A percentile compares a stretch with the other conserved stretches of the same genome.
These are phyloP conservation scores for Backusella parvicylindrica DNA, from an alignment of 192 early-diverging fungal genomes.

Conservation along the genomic window DNA sequence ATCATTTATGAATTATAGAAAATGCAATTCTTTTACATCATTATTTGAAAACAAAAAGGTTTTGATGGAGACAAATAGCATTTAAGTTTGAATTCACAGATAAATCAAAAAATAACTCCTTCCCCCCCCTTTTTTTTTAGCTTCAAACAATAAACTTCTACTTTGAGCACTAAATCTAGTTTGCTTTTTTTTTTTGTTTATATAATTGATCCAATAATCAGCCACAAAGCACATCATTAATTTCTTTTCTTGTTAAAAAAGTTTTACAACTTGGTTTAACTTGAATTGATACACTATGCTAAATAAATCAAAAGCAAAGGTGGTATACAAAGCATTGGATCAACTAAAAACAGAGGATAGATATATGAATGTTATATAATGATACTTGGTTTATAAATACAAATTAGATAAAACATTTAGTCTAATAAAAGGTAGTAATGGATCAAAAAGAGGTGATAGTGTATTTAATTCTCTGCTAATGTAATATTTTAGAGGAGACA, in stretches of 20 bases:
- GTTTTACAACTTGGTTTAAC: background rate
- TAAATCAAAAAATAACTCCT: background rate
- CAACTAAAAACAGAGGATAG: background rate
- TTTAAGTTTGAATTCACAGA: background rate
- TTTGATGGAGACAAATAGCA: background rate
- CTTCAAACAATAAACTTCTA: background rate
- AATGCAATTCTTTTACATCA: too few species aligned
- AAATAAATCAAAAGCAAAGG: background rate
- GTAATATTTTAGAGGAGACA: background rate
- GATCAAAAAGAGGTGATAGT: too few species aligned
- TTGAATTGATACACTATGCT: background rate
- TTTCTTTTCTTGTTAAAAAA: background rate
- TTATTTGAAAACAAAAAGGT: background rate
- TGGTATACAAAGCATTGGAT: background rate
- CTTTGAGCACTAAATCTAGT: background rate
- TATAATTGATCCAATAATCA: background rate
- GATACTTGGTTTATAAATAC: background rate
- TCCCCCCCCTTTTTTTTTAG: background rate
- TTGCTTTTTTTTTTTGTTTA: background rate
- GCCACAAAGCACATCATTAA: background rate
- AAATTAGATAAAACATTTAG: background rate
- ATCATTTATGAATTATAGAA: background rate
- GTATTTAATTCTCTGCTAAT: background rate
- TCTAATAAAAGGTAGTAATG: background rate
- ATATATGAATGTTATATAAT: background rate